phyloP scores from a whole-genome alignment of 805 yeast genomes.

The Candida stauntonica region DNA sequence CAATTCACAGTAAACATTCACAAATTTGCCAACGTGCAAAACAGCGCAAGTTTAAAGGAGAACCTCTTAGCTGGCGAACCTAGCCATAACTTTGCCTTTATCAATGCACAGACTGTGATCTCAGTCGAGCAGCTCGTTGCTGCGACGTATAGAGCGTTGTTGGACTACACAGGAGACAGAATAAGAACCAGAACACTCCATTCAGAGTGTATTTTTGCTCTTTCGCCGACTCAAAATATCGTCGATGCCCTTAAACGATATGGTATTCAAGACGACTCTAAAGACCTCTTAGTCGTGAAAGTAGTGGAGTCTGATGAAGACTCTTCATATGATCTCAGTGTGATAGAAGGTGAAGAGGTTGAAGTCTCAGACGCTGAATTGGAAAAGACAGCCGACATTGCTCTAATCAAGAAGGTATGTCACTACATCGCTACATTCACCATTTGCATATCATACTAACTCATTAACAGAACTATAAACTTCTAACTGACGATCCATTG shows the following conservation, averaged over 20 bases:
- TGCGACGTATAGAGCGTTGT: slow-evolving; percentile 56
- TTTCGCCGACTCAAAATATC: slow-evolving; percentile 68
- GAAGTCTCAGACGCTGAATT: slow-evolving; percentile 32
- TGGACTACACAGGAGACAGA: slow-evolving; percentile 42
- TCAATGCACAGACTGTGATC: slow-evolving; percentile 53
- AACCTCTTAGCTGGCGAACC: slow-evolving; percentile 42
- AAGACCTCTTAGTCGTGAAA: slow-evolving; percentile 47
- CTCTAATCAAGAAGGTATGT: slow-evolving; percentile 32
- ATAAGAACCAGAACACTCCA: slow-evolving; percentile 63
- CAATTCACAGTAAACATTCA: slow-evolving; percentile 34
- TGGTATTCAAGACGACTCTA: slow-evolving; percentile 55
- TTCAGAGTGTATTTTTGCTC: slow-evolving; percentile 64
- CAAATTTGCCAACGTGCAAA: slow-evolving; percentile 43
- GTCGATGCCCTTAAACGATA: slow-evolving; percentile 67
- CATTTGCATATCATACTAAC: too few relatives aligned
- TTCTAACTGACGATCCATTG: slow-evolving; percentile 12
- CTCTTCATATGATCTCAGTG: slow-evolving; percentile 16
- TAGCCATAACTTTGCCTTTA: slow-evolving; percentile 57
- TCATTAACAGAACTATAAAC: slow-evolving; percentile 23
- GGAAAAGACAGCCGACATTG: slow-evolving; percentile 30
- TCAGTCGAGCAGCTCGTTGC: slow-evolving; percentile 59
- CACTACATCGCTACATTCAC: too few relatives aligned
- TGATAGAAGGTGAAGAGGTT: slow-evolving; percentile 33
- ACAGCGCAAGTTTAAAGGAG: slow-evolving; percentile 40
- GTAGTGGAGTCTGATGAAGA: slow-evolving; percentile 29